These are phyloP conservation scores for Fusarium fujikuroi DNA, from an alignment of 2,329 filamentous ascomycete species.

Conservation along the genomic window DNA sequence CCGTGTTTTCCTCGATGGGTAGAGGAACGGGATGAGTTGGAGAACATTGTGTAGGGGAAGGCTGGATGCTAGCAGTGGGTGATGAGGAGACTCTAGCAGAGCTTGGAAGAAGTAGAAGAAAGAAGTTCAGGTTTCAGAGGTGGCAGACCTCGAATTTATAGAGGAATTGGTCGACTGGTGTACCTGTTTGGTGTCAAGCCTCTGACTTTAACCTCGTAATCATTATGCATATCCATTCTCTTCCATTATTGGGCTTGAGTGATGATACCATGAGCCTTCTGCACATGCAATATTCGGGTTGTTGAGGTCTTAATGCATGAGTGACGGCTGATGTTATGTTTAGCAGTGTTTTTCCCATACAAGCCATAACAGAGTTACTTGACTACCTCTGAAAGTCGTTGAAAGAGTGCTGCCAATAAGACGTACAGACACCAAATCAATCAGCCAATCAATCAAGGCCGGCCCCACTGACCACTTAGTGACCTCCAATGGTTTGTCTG, in stretches of 20 bases:
- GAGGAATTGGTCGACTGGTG: neutral
- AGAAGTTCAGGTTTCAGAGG: neutral
- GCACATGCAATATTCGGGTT: neutral
- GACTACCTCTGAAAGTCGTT: accelerated
- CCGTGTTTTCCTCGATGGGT: neutral
- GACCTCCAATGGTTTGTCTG: neutral
- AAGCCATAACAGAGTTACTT: neutral
- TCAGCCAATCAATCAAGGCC: neutral
- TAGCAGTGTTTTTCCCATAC: neutral
- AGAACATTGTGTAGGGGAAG: neutral
- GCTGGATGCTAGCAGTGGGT: too few relatives aligned
- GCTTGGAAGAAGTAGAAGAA: neutral
- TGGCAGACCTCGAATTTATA: neutral
- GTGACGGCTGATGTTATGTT: neutral
- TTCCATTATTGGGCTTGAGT: neutral
- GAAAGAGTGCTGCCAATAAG: neutral
- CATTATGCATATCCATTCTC: neutral
- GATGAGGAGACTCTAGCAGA: neutral
- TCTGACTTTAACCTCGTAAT: neutral
- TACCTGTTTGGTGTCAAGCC: neutral
- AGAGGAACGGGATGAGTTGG: neutral
- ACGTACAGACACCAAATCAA: neutral
- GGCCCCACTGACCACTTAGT: neutral
- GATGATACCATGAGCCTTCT: neutral
- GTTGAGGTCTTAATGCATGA: neutral